Base-by-base conservation (phyloP, 352 stramenopile genomes). In the Pythium periplocum region DNA sequence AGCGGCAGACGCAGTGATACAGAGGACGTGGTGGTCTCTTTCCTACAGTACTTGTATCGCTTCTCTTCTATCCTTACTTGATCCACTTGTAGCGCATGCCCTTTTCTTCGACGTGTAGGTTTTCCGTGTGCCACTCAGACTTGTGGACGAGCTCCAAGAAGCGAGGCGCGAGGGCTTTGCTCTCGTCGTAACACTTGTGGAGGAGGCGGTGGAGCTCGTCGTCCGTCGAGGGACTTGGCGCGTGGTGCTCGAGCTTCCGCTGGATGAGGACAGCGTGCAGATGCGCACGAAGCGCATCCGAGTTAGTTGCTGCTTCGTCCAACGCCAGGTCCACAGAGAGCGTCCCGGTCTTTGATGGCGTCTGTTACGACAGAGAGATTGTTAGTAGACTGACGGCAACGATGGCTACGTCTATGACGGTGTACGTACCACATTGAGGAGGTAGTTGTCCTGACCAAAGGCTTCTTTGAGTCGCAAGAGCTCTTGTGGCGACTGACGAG, bases 101-200 rank as follows among this genome's bases (percentile, higher is more conserved):
- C 35, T 76, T 64, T 53, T 83, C 75, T 51, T 86, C 78, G 32
- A 89, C 73, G 3, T 87, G 64, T 10, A 89, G 63, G 48, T 82
- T 82, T n/a, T 79, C 69, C 0, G 63, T 84, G 48, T 74, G 70
- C 78, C 78, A 89, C 33, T 68, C 56, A 4, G 75, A 85, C 4
- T 60, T 36, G 11, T 75, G 54, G 41, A 88, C 42, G 2, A 56
- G 50, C 35, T 64, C 40, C 33, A 81, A 45, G 47, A 87, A 83
- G 26, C 59, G 58, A n/a, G 59, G 42, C 1, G 56, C 57, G 4
- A 83, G 56, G 30, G 42, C 39, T 35, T 68, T 49, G 39, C 58
- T 67, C 31, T 76, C 59, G 32, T 48, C 45, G 46, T 83, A 83
- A 53, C 31, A 64, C 12, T 41, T 26, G 17, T 26, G 17, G 17